Percentiles rank a stretch among this genome's conserved stretches.
These are phyloP conservation scores for Trichoderma asperellum DNA, from an alignment of 2,329 filamentous ascomycete species.

Conservation along the genomic window DNA sequence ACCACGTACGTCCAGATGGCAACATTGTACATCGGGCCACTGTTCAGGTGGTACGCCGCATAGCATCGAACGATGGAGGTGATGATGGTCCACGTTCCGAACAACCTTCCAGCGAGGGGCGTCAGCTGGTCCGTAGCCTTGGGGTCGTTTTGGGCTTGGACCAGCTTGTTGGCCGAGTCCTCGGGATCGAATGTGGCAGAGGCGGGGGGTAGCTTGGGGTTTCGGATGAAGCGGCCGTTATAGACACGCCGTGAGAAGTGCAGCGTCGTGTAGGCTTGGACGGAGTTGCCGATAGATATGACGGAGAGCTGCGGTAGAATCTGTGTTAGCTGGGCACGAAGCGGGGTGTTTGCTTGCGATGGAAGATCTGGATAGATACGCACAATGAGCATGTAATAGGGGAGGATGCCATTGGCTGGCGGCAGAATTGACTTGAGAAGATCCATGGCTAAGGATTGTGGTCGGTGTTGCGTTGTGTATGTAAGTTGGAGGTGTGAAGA, in stretches of 20 bases:
- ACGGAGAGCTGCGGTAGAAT: conserved; percentile 67
- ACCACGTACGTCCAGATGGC: conserved; percentile 81
- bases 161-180: conserved; percentile 57
- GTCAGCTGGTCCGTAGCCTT: conserved; percentile 66
- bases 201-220: conserved; percentile 49
- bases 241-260: conserved; percentile 88
- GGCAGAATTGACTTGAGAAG: conserved; percentile 51
- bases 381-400: conserved; percentile 63
- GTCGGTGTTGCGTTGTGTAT: background rate
- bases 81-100: conserved; percentile 86
- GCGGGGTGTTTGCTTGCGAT: background rate
- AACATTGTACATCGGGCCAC: conserved; percentile 75
- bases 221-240: conserved; percentile 64
- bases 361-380: conserved; percentile 32
- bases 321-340: background rate
- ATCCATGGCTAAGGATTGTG: conserved; percentile 47
- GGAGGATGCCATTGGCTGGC: conserved; percentile 56
- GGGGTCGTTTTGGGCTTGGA: conserved; percentile 48
- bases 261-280: conserved; percentile 81
- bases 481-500: background rate
- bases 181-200: conserved; percentile 53
- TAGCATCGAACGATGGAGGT: conserved; percentile 78
- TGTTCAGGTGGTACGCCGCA: conserved; percentile 78
- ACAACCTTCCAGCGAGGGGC: conserved; percentile 75
- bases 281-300: conserved; percentile 79